Evolutionary conservation across 768 basidiomycete genomes (phyloP).

Genomic region (Boletus fagicola): DNA sequence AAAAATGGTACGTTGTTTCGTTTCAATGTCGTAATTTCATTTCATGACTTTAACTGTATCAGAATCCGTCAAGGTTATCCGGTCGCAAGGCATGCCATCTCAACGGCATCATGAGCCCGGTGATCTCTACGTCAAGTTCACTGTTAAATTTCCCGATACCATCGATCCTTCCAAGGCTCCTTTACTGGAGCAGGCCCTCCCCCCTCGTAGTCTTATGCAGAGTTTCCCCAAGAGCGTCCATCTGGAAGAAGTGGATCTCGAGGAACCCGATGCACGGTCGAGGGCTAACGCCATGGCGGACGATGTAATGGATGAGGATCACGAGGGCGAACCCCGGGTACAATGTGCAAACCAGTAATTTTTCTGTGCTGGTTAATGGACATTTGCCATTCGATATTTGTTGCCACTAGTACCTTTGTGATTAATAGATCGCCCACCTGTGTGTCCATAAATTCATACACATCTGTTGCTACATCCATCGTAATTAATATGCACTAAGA

Average conservation of each 20-base stretch:
- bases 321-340: constrained; percentile 82
- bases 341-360: constrained; percentile 90
- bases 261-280: constrained; percentile 66
- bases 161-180: constrained; percentile 67
- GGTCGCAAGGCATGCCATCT: constrained; percentile 97
- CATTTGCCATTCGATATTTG: constrained; percentile 21
- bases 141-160: constrained; percentile 84
- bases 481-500: constrained; percentile 29
- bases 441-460: constrained; percentile 30
- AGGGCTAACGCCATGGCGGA: constrained; percentile 51
- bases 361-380: constrained; percentile 9
- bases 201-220: constrained; percentile 66
- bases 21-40: neutral
- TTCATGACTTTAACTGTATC: constrained; percentile 5
- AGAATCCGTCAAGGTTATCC: constrained; percentile 90
- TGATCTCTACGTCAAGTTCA: constrained; percentile 84
- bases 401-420: constrained; percentile 20
- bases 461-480: constrained; percentile 30
- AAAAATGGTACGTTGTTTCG: constrained; percentile 74
- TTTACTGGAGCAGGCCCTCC: constrained; percentile 81
- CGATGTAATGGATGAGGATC: constrained; percentile 92
- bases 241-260: constrained; percentile 82
- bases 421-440: constrained; percentile 12
- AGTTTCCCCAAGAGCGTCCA: constrained; percentile 64
- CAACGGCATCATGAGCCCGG: constrained; percentile 96